Percentiles rank a stretch among this genome's conserved stretches.
phyloP scores from a whole-genome alignment of 805 yeast species.

The Teunomyces atbi region DNA sequence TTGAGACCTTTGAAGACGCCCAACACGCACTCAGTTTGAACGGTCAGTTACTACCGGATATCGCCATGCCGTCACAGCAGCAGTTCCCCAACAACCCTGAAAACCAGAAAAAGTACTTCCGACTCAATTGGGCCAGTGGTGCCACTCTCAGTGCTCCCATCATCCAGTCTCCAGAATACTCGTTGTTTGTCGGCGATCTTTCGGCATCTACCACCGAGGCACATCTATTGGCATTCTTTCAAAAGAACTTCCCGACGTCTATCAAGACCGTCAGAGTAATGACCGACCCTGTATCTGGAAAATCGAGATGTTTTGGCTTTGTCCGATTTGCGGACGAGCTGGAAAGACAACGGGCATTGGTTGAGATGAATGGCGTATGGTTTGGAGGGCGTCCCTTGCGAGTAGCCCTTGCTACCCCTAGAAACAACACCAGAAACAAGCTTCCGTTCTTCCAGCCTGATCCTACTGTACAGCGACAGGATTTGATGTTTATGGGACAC shows the following conservation, averaged over 20 bases:
- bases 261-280: slow-evolving; percentile 80
- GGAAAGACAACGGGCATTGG: slow-evolving; percentile 65
- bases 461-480: slow-evolving; percentile 11
- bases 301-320: slow-evolving; percentile 78
- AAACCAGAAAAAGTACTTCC: slow-evolving; percentile 57
- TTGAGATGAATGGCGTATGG: slow-evolving; percentile 78
- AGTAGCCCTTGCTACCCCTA: slow-evolving; percentile 78
- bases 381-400: slow-evolving; percentile 74
- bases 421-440: slow-evolving; percentile 27
- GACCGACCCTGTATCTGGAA: slow-evolving; percentile 81
- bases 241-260: slow-evolving; percentile 56
- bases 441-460: slow-evolving; percentile 6
- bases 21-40: slow-evolving; percentile 65
- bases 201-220: slow-evolving; percentile 80
- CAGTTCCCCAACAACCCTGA: slow-evolving; percentile 41
- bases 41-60: slow-evolving; percentile 62
- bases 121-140: slow-evolving; percentile 83
- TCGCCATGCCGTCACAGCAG: slow-evolving; percentile 45
- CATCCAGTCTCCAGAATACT: slow-evolving; percentile 71
- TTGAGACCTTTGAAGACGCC: slow-evolving; percentile 66
- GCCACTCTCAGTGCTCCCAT: slow-evolving; percentile 73
- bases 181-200: slow-evolving; percentile 80
- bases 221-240: slow-evolving; percentile 69
- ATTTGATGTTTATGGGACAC: slow-evolving; percentile 15
- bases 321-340: slow-evolving; percentile 70